Base-by-base conservation (phyloP, 768 basidiomycete genomes). In the Agaricus subrufescens region DNA sequence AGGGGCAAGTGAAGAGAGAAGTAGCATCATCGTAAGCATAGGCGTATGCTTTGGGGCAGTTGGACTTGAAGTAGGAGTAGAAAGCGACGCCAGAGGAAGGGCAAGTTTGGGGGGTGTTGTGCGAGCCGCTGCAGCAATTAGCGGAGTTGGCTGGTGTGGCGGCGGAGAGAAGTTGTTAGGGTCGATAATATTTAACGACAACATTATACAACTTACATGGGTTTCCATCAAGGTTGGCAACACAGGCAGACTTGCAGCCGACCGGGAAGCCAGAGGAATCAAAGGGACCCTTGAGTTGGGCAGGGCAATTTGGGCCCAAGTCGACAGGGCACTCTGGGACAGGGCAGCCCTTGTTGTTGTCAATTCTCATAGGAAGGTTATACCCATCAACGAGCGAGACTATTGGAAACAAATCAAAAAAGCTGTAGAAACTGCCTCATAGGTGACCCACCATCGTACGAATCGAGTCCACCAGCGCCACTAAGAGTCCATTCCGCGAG, bases 401-500 rank as follows among this genome's bases (percentile, higher is more conserved):
- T 34, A 34, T 1, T 2, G 5, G 34, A 34, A 34, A 2, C 2
- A 34, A 6, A 8, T 34, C 3, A 34, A 11, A 34, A 3, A 3
- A 6, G 7, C 5, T 8, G 7, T 34, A 11, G 5, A 4, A 8
- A 34, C 11, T 11, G 34, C 11, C 7, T 34, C 34, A 8, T 34
- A 30, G 48, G 14, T 12, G 29, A 61, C 73, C 30, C 31, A 82
- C 84, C 80, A 62, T 86, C 84, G 51, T 86, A 87, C 58, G 71
- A 83, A 1, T 47, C 26, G 39, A 68, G 73, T 6, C 69, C 73
- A 25, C 34, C 44, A 40, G 62, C 58, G 3, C 62, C 72, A 49
- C 69, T 62, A 9, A 87, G 70, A n/a, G 83, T 86, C 71, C 80
- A 87, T 60, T 88, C 85, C 0, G 87, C 87, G 39, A 87, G 71